Base-by-base conservation (phyloP, 2,329 filamentous ascomycete genomes). In the Metarhizium sp. region DNA sequence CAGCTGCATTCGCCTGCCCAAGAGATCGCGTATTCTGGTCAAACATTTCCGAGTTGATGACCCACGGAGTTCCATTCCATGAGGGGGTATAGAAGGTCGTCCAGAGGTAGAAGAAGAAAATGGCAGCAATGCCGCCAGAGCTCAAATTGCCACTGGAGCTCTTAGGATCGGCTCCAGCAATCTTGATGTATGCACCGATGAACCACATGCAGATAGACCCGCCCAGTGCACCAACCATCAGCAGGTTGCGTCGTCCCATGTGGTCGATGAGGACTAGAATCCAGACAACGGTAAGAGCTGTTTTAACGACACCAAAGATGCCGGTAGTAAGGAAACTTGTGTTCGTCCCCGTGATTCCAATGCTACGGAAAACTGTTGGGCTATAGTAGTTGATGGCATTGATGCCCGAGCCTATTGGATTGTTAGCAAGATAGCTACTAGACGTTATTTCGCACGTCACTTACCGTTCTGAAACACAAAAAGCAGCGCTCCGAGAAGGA, bases 381-480 rank as follows among this genome's bases (percentile, higher is more conserved):
- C 64, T 62, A 50, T 67, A 68, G 60, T 68, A 68, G 53, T 63
- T 65, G 40, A 69, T 66, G 50, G 63, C 62, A 53, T 68, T 69
- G 54, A 65, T 63, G 13, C 66, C 66, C 11, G 62, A 62, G 55
- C 57, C 65, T 61, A 49, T n/a, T 25, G 40, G 3, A 14, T 16
- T 16, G 40, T 43, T 18, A 43, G 40, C n/a, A 43, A 43, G 16
- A 3, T 18, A 10, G 13, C 40, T 6, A 14, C 25, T 32, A 49
- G 50, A 46, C 57, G 14, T 52, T 53, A 36, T 53, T 51, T 53
- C 29, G 53, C 52, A 11, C 50, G 48, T 18, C 14, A 2, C 67
- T 61, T 63, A 51, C 85, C 85, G 62, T 92, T 92, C 69, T 92
- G 88, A 78, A 84, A 90, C 53, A 92, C 73, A 75, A 92, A 92